These are phyloP conservation scores for Acephala macrosclerotiorum DNA, from an alignment of 2,329 filamentous ascomycete genomes.

Conservation along the genomic window DNA sequence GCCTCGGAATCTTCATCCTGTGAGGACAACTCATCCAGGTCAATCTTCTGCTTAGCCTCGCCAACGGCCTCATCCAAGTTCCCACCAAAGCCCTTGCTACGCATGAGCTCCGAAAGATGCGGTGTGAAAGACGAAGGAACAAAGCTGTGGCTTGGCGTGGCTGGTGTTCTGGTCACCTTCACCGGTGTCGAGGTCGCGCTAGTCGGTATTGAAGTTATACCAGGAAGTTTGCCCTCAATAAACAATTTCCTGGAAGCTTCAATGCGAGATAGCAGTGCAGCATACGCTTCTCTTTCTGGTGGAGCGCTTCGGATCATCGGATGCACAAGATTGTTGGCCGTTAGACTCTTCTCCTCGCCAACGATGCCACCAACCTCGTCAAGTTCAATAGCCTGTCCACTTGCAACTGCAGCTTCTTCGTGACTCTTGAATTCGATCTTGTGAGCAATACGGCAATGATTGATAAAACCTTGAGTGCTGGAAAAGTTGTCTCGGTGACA, in stretches of 20 bases:
- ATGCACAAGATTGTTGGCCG: constrained; percentile 61
- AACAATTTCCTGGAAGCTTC: constrained; percentile 60
- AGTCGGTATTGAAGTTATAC: constrained; percentile 54
- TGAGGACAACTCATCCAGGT: constrained; percentile 57
- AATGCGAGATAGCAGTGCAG: constrained; percentile 60
- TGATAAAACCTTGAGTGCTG: constrained; percentile 98
- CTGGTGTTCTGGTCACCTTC: constrained; percentile 37
- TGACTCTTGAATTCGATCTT: constrained; percentile 94
- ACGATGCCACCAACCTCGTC: constrained; percentile 62
- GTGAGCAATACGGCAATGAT: constrained; percentile 97
- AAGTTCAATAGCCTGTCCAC: constrained; percentile 81
- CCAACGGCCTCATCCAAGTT: constrained; percentile 68
- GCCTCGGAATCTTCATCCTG: constrained; percentile 63
- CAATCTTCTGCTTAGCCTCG: constrained; percentile 63
- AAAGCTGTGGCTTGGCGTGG: constrained; percentile 48
- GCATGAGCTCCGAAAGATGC: constrained; percentile 71
- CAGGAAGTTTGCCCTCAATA: constrained; percentile 58
- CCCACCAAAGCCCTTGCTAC: constrained; percentile 65
- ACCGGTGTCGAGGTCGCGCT: constrained; percentile 36
- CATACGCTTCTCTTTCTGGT: constrained; percentile 59
- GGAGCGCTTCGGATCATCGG: constrained; percentile 66
- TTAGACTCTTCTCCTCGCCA: constrained; percentile 49
- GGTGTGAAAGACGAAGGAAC: constrained; percentile 66
- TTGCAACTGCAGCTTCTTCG: constrained; percentile 88
- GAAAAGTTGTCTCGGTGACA: constrained; percentile 92